Evolutionary conservation across 2,329 filamentous ascomycete species (phyloP).

Genomic region (Remersonia thermophila): DNA sequence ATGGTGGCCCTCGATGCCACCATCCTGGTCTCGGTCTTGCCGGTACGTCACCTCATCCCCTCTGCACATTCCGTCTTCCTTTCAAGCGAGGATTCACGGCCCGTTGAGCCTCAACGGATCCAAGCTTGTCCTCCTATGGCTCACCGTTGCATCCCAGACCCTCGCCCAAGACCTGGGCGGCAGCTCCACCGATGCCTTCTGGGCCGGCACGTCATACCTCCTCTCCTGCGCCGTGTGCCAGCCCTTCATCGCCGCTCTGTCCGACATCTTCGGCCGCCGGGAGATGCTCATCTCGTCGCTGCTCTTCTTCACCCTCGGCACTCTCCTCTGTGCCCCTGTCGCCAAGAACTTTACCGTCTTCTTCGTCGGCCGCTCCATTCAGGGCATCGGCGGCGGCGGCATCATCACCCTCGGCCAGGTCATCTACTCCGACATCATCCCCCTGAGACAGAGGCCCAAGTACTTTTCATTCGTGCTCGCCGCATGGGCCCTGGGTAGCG

Average conservation of each 20-base stretch:
- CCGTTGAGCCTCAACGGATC: too few relatives aligned
- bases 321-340: constrained; percentile 26
- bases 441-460: constrained; percentile 28
- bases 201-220: constrained; percentile 37
- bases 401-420: constrained; percentile 29
- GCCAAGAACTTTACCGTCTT: constrained; percentile 23
- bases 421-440: constrained; percentile 31
- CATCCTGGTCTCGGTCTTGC: constrained; percentile 32
- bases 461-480: constrained; percentile 28
- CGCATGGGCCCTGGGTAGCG: constrained; percentile 29
- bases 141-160: too few relatives aligned
- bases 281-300: constrained; percentile 30
- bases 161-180: constrained; percentile 25
- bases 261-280: constrained; percentile 36
- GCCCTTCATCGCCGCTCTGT: constrained; percentile 29
- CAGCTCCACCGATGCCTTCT: constrained; percentile 29
- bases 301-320: constrained; percentile 32
- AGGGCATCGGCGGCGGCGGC: constrained; percentile 30
- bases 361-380: constrained; percentile 27
- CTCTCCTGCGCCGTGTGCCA: constrained; percentile 30
- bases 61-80: not conserved
- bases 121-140: too few relatives aligned
- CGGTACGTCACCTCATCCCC: constrained; percentile 20
- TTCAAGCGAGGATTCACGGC: too few relatives aligned
- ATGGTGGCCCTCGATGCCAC: constrained; percentile 38